A percentile compares a stretch with the other conserved stretches of the same genome.
Evolutionary conservation across 257 asterid genomes (phyloP).

Genomic region (Scutellaria barbata): DNA sequence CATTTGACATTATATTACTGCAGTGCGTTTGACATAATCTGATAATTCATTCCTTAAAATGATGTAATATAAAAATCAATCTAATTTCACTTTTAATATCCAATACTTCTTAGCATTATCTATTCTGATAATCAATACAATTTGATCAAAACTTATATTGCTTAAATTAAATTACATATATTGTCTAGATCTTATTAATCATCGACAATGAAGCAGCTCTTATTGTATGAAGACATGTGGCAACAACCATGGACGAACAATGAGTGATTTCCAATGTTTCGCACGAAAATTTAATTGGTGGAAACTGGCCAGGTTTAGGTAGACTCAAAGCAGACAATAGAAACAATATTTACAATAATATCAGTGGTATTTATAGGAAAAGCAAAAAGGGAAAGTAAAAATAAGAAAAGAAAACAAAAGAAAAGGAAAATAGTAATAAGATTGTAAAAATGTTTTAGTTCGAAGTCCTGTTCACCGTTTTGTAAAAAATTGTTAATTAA

Average conservation of each 20-base stretch:
- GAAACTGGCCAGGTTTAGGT: slow-evolving; percentile 24
- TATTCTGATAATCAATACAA: no score
- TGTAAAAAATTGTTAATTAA: slow-evolving; percentile 19
- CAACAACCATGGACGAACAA: not conserved
- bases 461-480: slow-evolving; percentile 22
- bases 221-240: not conserved
- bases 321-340: not conserved
- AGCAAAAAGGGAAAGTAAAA: not conserved
- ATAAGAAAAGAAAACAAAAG: not conserved
- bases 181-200: no score
- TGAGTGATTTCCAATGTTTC: not conserved
- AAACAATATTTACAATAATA: not conserved
- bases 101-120: no score
- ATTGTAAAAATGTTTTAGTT: not conserved
- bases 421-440: slow-evolving; percentile 1
- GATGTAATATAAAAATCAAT: not conserved
- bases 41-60: not conserved
- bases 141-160: no score
- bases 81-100: no score
- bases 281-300: not conserved
- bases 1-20: not conserved
- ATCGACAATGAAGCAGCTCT: no score
- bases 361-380: not conserved
- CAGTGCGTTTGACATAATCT: not conserved
- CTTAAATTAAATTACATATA: no score